Evolutionary conservation across 371 early-diverging fungal species (phyloP).

Genomic region (Apophysomyces trapeziformis): DNA sequence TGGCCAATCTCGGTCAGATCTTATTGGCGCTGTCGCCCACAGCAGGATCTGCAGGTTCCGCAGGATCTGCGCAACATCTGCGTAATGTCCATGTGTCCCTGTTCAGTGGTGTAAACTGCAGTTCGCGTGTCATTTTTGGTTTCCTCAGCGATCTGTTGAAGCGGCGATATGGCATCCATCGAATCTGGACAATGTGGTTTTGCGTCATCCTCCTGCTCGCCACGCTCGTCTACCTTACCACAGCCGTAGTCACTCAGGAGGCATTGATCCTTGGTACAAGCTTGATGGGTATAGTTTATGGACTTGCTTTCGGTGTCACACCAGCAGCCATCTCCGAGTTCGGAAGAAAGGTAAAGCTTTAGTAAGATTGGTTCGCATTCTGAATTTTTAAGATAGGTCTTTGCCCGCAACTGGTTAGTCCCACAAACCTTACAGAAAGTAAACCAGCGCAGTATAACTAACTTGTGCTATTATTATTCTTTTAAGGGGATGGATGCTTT

Average conservation of each 20-base stretch:
- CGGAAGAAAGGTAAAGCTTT: slow-evolving; percentile 35
- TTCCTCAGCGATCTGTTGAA: slow-evolving; percentile 46
- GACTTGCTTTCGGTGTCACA: slow-evolving; percentile 45
- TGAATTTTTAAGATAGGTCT: slow-evolving; percentile 28
- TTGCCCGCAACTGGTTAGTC: slow-evolving; percentile 49
- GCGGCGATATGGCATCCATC: slow-evolving; percentile 38
- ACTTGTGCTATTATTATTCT: no score
- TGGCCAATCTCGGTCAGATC: slow-evolving; percentile 47
- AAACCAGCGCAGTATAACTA: neutral
- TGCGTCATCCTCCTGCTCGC: slow-evolving; percentile 5
- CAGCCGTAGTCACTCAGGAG: slow-evolving; percentile 14
- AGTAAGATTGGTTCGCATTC: neutral
- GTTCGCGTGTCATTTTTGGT: slow-evolving; percentile 46
- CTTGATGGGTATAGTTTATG: slow-evolving; percentile 42
- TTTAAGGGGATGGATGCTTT: slow-evolving; percentile 45
- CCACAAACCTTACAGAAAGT: neutral
- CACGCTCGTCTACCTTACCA: slow-evolving; percentile 23
- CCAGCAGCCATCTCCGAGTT: slow-evolving; percentile 50
- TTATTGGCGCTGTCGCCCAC: slow-evolving; percentile 27
- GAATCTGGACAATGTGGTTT: slow-evolving; percentile 43
- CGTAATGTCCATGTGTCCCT: slow-evolving; percentile 46
- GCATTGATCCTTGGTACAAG: slow-evolving; percentile 36
- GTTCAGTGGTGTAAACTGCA: slow-evolving; percentile 53
- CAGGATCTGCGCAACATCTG: slow-evolving; percentile 30
- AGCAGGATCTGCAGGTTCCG: neutral